Conservation (phyloP, 1,284 basidiomycete species). For the Fomes fomentarius region DNA sequence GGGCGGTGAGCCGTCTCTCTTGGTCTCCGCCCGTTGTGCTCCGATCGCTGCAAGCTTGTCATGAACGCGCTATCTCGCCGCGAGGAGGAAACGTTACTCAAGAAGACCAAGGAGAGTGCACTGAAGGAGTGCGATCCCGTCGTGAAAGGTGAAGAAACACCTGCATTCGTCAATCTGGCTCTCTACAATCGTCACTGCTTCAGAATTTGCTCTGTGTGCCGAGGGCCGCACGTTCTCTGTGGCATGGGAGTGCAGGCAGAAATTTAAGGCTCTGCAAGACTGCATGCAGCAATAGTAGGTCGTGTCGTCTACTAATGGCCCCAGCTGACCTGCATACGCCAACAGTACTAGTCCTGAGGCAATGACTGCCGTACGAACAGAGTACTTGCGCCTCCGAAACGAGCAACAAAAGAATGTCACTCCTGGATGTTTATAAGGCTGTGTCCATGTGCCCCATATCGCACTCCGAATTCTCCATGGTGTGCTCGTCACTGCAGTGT, state of each 20-base stretch:
- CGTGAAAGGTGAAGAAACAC: slow-evolving; percentile 63
- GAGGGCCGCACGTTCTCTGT: slow-evolving; percentile 82
- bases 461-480: no score
- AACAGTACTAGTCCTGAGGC: slow-evolving; percentile 74
- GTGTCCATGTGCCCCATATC: background rate
- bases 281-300: slow-evolving; percentile 86
- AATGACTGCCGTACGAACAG: slow-evolving; percentile 71
- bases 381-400: slow-evolving; percentile 72
- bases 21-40: slow-evolving; percentile 4
- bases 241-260: slow-evolving; percentile 78
- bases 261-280: slow-evolving; percentile 73
- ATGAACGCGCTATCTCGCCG: slow-evolving; percentile 89
- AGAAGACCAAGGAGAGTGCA: slow-evolving; percentile 80
- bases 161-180: background rate
- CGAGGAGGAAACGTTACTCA: slow-evolving; percentile 85
- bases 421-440: slow-evolving; percentile 14
- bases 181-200: background rate
- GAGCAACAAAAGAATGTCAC: slow-evolving; percentile 27
- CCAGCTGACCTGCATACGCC: no score
- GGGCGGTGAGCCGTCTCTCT: slow-evolving; percentile 21
- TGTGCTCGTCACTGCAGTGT: no score
- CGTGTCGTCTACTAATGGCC: background rate
- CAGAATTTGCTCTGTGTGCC: slow-evolving; percentile 86
- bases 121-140: slow-evolving; percentile 77
- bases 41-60: slow-evolving; percentile 9